Percentiles rank a stretch among this genome's conserved stretches.
Evolutionary conservation across 805 yeast genomes (phyloP).

Genomic region (Hanseniaspora mollemarum): DNA sequence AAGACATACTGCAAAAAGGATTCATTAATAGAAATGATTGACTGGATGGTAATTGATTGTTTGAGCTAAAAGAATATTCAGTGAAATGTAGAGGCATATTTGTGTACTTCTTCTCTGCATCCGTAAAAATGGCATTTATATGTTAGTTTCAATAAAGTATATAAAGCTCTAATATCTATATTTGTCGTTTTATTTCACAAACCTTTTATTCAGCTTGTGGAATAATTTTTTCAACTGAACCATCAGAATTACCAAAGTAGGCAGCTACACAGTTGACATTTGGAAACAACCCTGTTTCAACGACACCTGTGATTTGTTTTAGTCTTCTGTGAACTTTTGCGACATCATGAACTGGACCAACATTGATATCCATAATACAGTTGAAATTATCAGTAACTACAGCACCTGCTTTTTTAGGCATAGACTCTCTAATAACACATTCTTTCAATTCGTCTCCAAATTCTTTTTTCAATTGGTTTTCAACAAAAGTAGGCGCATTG

Average conservation of each 20-base stretch:
- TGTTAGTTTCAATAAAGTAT: not conserved
- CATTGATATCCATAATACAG: conserved; percentile 84
- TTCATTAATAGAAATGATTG: conserved; percentile 6
- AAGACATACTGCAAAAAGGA: conserved; percentile 13
- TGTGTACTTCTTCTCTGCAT: not conserved
- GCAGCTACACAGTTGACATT: conserved; percentile 53
- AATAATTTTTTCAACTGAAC: conserved; percentile 36
- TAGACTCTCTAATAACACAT: conserved; percentile 66
- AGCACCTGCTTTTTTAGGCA: conserved; percentile 91
- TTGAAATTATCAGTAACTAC: conserved; percentile 92
- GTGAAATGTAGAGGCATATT: too few species aligned
- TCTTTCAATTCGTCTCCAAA: conserved; percentile 45
- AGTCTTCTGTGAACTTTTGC: conserved; percentile 48
- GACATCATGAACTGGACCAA: conserved; percentile 56
- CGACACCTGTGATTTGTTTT: conserved; percentile 78
- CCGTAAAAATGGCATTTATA: not conserved
- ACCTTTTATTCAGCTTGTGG: not conserved
- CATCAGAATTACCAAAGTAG: conserved; percentile 80
- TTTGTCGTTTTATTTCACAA: not conserved
- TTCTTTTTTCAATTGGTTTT: conserved; percentile 41
- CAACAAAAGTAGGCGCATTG: conserved; percentile 66
- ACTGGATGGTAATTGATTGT: conserved; percentile 7
- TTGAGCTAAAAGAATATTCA: too few species aligned
- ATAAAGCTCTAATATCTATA: not conserved
- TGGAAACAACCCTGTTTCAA: conserved; percentile 86